phyloP scores from a whole-genome alignment of 176 grass and related monocot genomes.

The Raddia distichophylla region DNA sequence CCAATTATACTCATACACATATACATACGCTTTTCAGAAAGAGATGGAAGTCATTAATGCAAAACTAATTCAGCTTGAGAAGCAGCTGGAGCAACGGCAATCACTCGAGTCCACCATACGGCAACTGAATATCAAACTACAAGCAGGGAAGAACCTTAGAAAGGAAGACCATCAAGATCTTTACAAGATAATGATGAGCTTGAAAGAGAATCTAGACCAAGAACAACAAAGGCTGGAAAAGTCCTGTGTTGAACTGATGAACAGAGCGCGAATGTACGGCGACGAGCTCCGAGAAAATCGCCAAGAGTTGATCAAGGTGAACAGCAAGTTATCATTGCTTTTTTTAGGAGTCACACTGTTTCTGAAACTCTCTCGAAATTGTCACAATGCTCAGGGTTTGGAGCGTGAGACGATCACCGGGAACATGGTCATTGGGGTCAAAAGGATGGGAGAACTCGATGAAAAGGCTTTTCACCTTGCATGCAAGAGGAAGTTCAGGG shows the following conservation, averaged over 20 bases:
- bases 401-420: neutral
- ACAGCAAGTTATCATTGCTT: neutral
- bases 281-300: slow-evolving; percentile 32
- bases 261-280: neutral
- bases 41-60: slow-evolving; percentile 33
- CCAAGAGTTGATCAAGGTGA: slow-evolving; percentile 42
- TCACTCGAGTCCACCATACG: neutral
- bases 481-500: slow-evolving; percentile 29
- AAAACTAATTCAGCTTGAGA: slow-evolving; percentile 30
- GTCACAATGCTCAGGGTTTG: slow-evolving; percentile 23
- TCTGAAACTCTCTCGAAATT: neutral
- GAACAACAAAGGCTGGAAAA: neutral
- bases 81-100: slow-evolving; percentile 34
- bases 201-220: slow-evolving; percentile 10
- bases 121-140: slow-evolving; percentile 30
- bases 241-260: neutral
- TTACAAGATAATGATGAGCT: neutral
- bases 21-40: slow-evolving; percentile 4
- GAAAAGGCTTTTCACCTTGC: slow-evolving; percentile 37
- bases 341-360: neutral
- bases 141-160: slow-evolving; percentile 12
- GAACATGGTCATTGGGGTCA: slow-evolving; percentile 7
- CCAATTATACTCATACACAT: neutral
- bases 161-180: slow-evolving; percentile 22
- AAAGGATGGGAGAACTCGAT: slow-evolving; percentile 50